Percentiles rank a stretch among this genome's conserved stretches.
Evolutionary conservation across 495 filamentous ascomycete species (phyloP).

Genomic region (Parachaetomium inaequale): DNA sequence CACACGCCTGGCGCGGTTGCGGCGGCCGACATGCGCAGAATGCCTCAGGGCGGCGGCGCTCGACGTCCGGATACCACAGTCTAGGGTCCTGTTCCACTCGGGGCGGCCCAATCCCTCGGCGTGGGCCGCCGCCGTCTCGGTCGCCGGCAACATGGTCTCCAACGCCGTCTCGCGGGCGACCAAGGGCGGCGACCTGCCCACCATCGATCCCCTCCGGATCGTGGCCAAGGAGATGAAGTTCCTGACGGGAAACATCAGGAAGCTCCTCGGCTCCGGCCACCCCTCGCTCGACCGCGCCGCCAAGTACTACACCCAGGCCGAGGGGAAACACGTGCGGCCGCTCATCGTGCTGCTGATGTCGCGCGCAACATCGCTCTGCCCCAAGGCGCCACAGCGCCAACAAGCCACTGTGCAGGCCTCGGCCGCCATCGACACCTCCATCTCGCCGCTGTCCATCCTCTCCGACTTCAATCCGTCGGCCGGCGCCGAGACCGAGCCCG

Average conservation of each 20-base stretch:
- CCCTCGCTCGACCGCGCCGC: constrained; percentile 90
- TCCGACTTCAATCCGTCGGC: constrained; percentile 76
- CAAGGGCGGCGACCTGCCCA: constrained; percentile 54
- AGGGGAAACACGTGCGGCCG: constrained; percentile 95
- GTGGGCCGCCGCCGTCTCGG: constrained; percentile 63
- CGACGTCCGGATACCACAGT: constrained; percentile 33
- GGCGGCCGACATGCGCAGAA: constrained; percentile 32
- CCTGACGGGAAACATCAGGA: constrained; percentile 80
- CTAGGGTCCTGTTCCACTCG: constrained; percentile 39
- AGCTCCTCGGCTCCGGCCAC: constrained; percentile 85
- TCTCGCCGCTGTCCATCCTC: constrained; percentile 72
- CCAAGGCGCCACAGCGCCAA: constrained; percentile 52
- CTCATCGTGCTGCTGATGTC: constrained; percentile 95
- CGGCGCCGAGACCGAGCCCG: constrained; percentile 47
- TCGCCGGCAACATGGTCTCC: constrained; percentile 71
- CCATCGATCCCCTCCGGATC: constrained; percentile 69
- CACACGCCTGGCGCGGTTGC: constrained; percentile 16
- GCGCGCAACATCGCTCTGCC: constrained; percentile 75
- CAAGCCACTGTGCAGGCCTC: constrained; percentile 37
- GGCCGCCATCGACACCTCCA: constrained; percentile 64
- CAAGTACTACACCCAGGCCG: constrained; percentile 96
- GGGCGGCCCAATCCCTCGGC: constrained; percentile 39
- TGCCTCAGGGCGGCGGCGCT: constrained; percentile 34
- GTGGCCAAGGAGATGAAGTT: constrained; percentile 96
- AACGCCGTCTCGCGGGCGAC: constrained; percentile 60